These are phyloP conservation scores for Trypanosoma cruzi DNA, from an alignment of 208 protist species.

Conservation along the genomic window DNA sequence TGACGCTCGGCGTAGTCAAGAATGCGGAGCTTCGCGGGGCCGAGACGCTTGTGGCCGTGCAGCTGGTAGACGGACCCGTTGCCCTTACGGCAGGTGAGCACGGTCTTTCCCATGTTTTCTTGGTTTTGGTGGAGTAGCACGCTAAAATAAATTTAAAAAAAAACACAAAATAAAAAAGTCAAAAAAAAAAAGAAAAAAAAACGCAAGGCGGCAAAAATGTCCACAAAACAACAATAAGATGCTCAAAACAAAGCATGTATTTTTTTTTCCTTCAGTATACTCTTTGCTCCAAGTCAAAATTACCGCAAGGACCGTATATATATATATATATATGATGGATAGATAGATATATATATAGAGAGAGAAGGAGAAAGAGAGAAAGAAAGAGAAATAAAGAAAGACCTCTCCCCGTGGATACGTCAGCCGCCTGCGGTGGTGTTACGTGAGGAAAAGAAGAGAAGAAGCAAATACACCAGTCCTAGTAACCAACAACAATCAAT, in stretches of 20 bases:
- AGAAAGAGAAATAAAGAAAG: background rate
- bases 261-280: no score
- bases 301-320: no score
- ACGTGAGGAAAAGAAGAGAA: background rate
- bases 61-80: conserved; percentile 92
- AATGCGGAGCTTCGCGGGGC: conserved; percentile 95
- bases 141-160: conserved; percentile 16
- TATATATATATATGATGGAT: no score
- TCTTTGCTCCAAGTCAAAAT: no score
- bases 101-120: conserved; percentile 80
- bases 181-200: conserved; percentile 9
- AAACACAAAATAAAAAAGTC: conserved; percentile 3
- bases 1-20: conserved; percentile 98
- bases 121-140: conserved; percentile 33
- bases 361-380: background rate
- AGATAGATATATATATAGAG: background rate
- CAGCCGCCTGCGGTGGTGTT: background rate
- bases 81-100: conserved; percentile 95
- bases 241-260: no score
- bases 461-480: background rate
- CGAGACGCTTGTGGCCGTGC: conserved; percentile 96
- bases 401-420: background rate
- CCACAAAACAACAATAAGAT: no score
- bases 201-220: background rate
- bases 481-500: background rate